Evolutionary conservation across 1,139 yeast genomes (phyloP), one percentile per base, ranked within the genome.

Genomic region (Suhomyces ambrosiae): DNA sequence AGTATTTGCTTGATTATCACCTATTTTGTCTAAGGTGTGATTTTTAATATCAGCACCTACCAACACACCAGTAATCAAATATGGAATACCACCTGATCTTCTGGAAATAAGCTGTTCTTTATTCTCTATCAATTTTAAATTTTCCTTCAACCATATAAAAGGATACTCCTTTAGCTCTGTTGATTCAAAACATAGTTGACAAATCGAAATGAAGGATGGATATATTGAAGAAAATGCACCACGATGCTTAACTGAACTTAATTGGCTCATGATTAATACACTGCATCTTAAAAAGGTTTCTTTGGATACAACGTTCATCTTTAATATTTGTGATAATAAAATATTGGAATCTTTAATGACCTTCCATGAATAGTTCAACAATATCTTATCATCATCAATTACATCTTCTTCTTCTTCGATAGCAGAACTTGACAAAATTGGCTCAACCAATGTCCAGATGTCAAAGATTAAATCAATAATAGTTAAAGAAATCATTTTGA

Each of bases 41-140:
- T 19, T 29, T n/a, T n/a, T n/a, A 15, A 12, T 14, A 13, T 26
- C 25, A 5, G 38, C 35, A 9, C 90, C 80, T 2, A 80, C 69
- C 13, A 89, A 64, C 12, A 87, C 74, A 0, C 87, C 94, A 1
- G 92, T 78, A 11, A 90, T 70, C 34, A 90, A 65, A 49, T 68
- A 83, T 1, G 97, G 97, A 15, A 92, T 60, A 0, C 97, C 97
- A 2, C 96, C 97, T 2, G 97, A 89, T 49, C 97, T 68, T 57
- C 97, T 74, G 0, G 95, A 86, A 36, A 90, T 83, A 36, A 74
- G 71, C 49, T 86, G 90, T 0, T 83, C 69, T 48, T 76, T 79
- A 1, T 69, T 65, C 45, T 74, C 74, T 24, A 89, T 71, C 19
- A 79, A 54, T 2, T 59, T 54, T 15, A 89, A 53, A 46, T 77